A percentile compares a stretch with the other conserved stretches of the same genome.
Conservation (phyloP, 495 filamentous ascomycete genomes). For the Halenospora varia region DNA sequence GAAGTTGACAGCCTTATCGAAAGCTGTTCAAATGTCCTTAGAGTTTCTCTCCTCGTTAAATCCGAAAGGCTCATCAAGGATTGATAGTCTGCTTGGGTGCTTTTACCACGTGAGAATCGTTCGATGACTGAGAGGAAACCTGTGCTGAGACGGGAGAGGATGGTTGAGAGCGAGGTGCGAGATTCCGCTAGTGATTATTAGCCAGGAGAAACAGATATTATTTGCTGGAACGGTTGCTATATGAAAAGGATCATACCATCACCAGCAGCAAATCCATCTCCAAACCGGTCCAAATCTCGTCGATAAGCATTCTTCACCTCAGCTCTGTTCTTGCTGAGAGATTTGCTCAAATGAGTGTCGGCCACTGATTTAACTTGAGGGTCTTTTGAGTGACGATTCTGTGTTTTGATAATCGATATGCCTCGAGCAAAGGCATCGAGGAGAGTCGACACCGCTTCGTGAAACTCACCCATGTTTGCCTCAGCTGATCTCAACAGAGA, state of each 20-base stretch:
- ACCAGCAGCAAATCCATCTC: slow-evolving; percentile 19
- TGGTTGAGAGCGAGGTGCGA: slow-evolving; percentile 19
- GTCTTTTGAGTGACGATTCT: slow-evolving; percentile 1
- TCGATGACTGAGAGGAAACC: slow-evolving; percentile 24
- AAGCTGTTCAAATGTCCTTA: slow-evolving; percentile 24
- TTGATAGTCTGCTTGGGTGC: slow-evolving; percentile 23
- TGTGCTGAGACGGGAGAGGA: slow-evolving; percentile 23
- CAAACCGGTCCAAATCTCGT: slow-evolving; percentile 10
- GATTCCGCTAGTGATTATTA: slow-evolving; percentile 16
- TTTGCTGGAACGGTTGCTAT: background rate
- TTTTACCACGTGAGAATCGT: slow-evolving; percentile 18
- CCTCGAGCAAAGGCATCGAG: slow-evolving; percentile 19
- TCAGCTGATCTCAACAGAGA: background rate
- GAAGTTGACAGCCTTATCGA: slow-evolving; percentile 18
- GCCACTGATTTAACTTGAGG: slow-evolving; percentile 1
- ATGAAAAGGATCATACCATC: slow-evolving; percentile 17
- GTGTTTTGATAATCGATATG: slow-evolving; percentile 19
- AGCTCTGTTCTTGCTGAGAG: slow-evolving; percentile 15
- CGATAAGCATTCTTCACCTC: slow-evolving; percentile 21
- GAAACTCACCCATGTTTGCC: slow-evolving; percentile 24
- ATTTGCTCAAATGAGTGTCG: slow-evolving; percentile 15
- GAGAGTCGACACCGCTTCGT: slow-evolving; percentile 18
- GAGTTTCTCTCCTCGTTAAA: slow-evolving; percentile 21
- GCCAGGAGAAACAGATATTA: background rate
- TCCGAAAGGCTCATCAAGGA: slow-evolving; percentile 21